phyloP scores from a whole-genome alignment of 805 yeast genomes.

The Lipomyces orientalis region DNA sequence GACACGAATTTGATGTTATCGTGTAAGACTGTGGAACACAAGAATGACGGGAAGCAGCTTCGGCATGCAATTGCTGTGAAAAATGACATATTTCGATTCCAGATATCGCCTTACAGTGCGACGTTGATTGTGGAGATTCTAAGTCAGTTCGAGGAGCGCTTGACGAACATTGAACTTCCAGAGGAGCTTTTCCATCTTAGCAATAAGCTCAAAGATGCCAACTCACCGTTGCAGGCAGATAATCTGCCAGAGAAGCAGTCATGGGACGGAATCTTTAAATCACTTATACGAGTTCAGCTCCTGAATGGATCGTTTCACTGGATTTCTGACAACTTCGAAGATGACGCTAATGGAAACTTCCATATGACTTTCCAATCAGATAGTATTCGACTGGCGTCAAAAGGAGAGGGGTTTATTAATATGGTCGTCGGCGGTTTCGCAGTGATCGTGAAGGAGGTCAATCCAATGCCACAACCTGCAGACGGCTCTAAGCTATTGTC shows the following conservation, averaged over 20 bases:
- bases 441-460: constrained; percentile 4
- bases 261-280: constrained; percentile 24
- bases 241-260: constrained; percentile 7
- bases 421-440: constrained; percentile 21
- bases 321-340: constrained; percentile 30
- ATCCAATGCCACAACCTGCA: background rate
- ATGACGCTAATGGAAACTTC: constrained; percentile 9
- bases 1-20: constrained; percentile 27
- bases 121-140: constrained; percentile 31
- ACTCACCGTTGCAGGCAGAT: background rate
- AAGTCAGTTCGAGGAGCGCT: constrained; percentile 30
- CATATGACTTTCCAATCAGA: constrained; percentile 17
- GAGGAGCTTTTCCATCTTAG: constrained; percentile 24
- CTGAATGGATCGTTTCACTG: constrained; percentile 15
- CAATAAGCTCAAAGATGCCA: constrained; percentile 10
- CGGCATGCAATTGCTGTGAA: constrained; percentile 26
- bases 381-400: constrained; percentile 14
- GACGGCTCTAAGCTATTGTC: background rate
- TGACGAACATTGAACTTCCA: constrained; percentile 30
- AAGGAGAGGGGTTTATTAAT: constrained; percentile 25
- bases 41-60: background rate
- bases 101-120: constrained; percentile 30
- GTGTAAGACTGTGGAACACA: constrained; percentile 19
- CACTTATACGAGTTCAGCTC: constrained; percentile 24
- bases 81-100: constrained; percentile 10